Percentiles rank a stretch among this genome's conserved stretches.
Evolutionary conservation across 768 basidiomycete genomes (phyloP).

Genomic region (Tricholoma matsutake): DNA sequence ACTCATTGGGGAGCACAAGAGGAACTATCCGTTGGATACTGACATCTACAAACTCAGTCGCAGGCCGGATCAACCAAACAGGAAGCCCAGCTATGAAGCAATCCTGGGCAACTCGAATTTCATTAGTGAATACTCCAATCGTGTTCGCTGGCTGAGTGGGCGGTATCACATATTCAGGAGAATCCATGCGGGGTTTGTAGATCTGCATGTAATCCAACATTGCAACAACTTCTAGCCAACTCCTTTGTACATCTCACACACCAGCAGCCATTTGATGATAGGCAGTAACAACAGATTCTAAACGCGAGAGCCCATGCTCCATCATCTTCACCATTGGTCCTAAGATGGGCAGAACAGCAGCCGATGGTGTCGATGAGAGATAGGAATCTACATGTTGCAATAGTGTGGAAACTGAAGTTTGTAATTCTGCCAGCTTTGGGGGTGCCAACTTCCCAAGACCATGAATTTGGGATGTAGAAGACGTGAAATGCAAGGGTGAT

Average conservation of each 20-base stretch:
- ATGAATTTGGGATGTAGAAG: not conserved
- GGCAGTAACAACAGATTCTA: not conserved
- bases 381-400: not conserved
- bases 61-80: too few species aligned
- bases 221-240: not conserved
- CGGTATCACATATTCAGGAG: not conserved
- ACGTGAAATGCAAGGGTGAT: not conserved
- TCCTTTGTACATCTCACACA: not conserved
- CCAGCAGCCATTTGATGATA: not conserved
- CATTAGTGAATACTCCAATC: not conserved
- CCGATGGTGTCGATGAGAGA: not conserved
- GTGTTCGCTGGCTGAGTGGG: not conserved
- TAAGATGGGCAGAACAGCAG: not conserved
- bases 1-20: too few species aligned
- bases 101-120: not conserved
- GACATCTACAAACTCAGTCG: too few species aligned
- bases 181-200: conserved; percentile 1
- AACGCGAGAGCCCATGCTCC: not conserved
- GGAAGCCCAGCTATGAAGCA: too few species aligned
- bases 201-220: conserved; percentile 1
- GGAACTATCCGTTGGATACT: too few species aligned
- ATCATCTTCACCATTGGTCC: conserved; percentile 1
- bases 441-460: not conserved
- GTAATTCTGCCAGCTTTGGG: not conserved
- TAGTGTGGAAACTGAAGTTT: not conserved